Conservation (phyloP, 306 rosid genomes). For the Vigna unguiculata region DNA sequence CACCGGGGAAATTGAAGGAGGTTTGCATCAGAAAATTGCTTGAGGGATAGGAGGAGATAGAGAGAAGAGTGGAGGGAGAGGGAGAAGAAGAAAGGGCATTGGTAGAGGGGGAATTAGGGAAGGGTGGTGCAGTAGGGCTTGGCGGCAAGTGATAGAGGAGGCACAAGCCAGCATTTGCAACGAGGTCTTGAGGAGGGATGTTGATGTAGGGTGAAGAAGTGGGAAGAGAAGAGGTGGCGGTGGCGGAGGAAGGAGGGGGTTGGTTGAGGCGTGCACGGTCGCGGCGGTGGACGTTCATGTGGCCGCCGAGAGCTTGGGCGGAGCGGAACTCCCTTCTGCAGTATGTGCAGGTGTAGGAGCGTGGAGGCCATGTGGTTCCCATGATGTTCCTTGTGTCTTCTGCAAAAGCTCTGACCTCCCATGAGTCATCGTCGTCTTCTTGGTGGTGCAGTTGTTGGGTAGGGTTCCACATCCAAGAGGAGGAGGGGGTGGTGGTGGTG, state of each 20-base stretch:
- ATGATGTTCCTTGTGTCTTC: slow-evolving; percentile 81
- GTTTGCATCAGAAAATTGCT: slow-evolving; percentile 44
- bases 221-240: not conserved
- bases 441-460: slow-evolving; percentile 37
- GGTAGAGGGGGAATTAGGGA: not conserved
- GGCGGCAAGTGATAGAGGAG: slow-evolving; percentile 77
- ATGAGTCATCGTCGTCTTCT: slow-evolving; percentile 76
- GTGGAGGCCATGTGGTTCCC: slow-evolving; percentile 96
- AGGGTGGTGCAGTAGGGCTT: slow-evolving; percentile 56
- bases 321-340: slow-evolving; percentile 89
- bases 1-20: slow-evolving; percentile 42
- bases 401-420: slow-evolving; percentile 92
- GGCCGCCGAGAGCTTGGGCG: slow-evolving; percentile 97
- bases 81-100: not conserved
- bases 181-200: slow-evolving; percentile 69
- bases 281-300: slow-evolving; percentile 98
- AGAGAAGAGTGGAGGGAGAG: slow-evolving; percentile 70
- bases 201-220: slow-evolving; percentile 43
- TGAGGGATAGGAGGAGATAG: slow-evolving; percentile 56
- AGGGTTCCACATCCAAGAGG: slow-evolving; percentile 80
- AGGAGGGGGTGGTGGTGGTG: slow-evolving; percentile 20
- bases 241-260: slow-evolving; percentile 9
- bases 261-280: slow-evolving; percentile 96
- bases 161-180: slow-evolving; percentile 64
- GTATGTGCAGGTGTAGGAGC: slow-evolving; percentile 88